Evolutionary conservation across 495 filamentous ascomycete genomes (phyloP).

Genomic region (Penicillium cinerascens): DNA sequence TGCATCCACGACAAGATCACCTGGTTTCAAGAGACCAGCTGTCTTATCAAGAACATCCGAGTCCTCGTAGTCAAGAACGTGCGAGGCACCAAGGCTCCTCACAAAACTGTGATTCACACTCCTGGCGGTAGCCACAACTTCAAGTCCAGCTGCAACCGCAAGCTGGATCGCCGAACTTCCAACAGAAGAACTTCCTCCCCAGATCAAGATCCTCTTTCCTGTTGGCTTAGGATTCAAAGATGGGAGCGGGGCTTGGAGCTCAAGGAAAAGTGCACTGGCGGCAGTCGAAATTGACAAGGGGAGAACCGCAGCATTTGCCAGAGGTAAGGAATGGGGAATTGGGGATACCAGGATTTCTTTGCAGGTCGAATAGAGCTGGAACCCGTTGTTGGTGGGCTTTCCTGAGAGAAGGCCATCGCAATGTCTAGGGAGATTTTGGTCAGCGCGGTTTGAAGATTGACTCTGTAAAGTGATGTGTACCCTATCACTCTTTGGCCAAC

Average conservation of each 20-base stretch:
- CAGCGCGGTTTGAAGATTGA: not conserved
- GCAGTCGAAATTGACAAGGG: slow-evolving; percentile 49
- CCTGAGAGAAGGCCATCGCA: slow-evolving; percentile 15
- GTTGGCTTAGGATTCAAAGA: slow-evolving; percentile 12
- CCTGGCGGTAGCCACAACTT: slow-evolving; percentile 37
- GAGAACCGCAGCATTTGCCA: slow-evolving; percentile 42
- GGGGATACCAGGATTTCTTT: slow-evolving; percentile 17
- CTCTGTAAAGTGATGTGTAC: slow-evolving; percentile 14
- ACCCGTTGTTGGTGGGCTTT: slow-evolving; percentile 23
- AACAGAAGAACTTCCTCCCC: slow-evolving; percentile 34
- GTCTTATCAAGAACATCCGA: slow-evolving; percentile 24
- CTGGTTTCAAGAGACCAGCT: slow-evolving; percentile 18
- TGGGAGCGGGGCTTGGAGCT: slow-evolving; percentile 29
- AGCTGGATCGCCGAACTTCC: slow-evolving; percentile 36
- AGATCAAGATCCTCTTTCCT: slow-evolving; percentile 30
- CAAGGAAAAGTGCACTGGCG: slow-evolving; percentile 40
- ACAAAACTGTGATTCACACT: slow-evolving; percentile 31
- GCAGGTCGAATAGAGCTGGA: slow-evolving; percentile 28
- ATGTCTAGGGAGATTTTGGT: slow-evolving; percentile 4
- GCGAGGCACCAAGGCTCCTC: slow-evolving; percentile 31
- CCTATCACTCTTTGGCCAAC: slow-evolving; percentile 43
- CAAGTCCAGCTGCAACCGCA: slow-evolving; percentile 27
- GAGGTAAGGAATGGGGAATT: slow-evolving; percentile 41
- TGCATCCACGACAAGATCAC: slow-evolving; percentile 13
- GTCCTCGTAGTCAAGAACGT: slow-evolving; percentile 37